Evolutionary conservation across 768 basidiomycete species (phyloP), one percentile per base, ranked within the genome.

Genomic region (Hemileccinum impolitum): DNA sequence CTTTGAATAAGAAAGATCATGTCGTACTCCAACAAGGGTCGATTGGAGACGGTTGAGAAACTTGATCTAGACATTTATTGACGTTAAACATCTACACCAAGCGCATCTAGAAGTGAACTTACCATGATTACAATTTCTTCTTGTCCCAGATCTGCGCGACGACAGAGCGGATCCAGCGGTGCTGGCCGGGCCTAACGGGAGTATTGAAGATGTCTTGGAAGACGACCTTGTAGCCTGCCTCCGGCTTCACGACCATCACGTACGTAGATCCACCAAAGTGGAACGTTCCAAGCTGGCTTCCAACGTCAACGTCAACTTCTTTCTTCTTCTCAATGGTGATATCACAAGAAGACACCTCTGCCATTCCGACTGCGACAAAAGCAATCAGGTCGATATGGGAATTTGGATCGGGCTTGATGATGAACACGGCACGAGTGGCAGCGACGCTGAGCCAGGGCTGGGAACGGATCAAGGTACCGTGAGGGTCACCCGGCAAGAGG

Each of bases 331-430:
- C 56, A 0, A 75, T 70, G 64, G 17, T 81, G 21, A 73, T 60
- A 45, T 79, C 71, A 54, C 78, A 79, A 13, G 79, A 81, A 13
- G 80, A 83, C 9, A 84, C 78, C 64, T 85, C 82, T 0, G 69
- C 69, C 82, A 85, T 83, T 0, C 83, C 84, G 12, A 84, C 70
- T 0, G 64, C 78, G 6, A 84, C 66, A 62, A 84, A 78, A 43
- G 71, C 74, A 66, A 80, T 67, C 38, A 81, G 52, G 0, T 80
- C 82, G 35, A 85, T 76, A 3, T 17, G 61, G 0, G 71, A 65
- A 47, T 77, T 73, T 32, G 77, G 71, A 1, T 28, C 26, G 5
- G 79, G 70, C 51, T 79, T 56, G 60, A 85, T 82, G 62, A 76
- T 79, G 48, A 84, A 69, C 45, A 84, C 56, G 0, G 69, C 72